Evolutionary conservation across 2,329 filamentous ascomycete species (phyloP), one percentile per base, ranked within the genome.

Genomic region (Trichoderma brevicompactum): DNA sequence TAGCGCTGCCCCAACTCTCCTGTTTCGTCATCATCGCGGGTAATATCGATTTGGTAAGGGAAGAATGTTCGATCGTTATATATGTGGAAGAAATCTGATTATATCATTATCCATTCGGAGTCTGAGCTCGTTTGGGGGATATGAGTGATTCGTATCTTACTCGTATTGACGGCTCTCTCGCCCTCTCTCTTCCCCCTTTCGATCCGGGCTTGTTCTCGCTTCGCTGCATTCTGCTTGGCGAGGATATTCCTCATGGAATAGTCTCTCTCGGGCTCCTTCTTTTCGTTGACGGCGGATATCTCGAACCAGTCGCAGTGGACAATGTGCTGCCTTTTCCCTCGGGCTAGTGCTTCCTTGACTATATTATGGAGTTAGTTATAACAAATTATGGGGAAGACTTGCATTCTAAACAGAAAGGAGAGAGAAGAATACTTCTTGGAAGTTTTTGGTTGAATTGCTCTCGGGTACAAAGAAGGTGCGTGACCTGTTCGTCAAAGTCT

Each of bases 381-480:
- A 3, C 6, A 43, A 6, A 12, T 23, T 1, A 23, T 5, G 7
- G 12, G 15, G 17, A 13, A 9, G 7, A 13, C 6, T 34, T 7
- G 6, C 6, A 13, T 43, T 10, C 12, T 1, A 5, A n/a, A 15
- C 13, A 44, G 19, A 54, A 23, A 4, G 34, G 41, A 5, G 32
- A 8, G 12, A 10, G 3, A 8, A 49, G n/a, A 12, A 6, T 72
- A 80, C 81, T 75, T 66, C 75, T 74, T 1, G 80, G 71, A 7
- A 73, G 71, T 36, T 68, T 75, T 19, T 80, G 76, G 67, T 83
- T 82, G 75, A 87, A 93, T 15, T 88, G 84, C 40, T 87, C 82
- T 56, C 83, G 79, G 0, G 86, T 87, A 62, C 87, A 85, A 23
- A 97, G 82, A 0, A 97, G 78, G 76, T 96, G 92, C 0, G 92